Conservation (phyloP, 192 early-diverging fungal genomes). For the Coemansia sp. region DNA sequence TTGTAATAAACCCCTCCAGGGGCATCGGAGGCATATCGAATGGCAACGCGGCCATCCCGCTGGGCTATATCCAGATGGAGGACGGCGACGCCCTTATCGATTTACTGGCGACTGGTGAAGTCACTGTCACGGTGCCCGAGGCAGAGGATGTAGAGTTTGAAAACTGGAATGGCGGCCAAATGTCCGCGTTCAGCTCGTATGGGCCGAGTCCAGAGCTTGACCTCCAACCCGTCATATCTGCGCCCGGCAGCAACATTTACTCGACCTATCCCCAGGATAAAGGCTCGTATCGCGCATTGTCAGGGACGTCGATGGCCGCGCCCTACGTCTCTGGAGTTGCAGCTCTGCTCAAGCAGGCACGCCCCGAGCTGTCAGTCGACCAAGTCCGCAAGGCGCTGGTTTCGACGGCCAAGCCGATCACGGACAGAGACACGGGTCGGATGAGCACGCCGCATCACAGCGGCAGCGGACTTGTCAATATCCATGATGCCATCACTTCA, state of each 20-base stretch:
- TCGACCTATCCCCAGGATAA: conserved; percentile 51
- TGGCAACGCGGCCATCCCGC: conserved; percentile 38
- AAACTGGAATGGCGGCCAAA: conserved; percentile 9
- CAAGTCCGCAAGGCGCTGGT: background rate
- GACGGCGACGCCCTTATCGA: conserved; percentile 34
- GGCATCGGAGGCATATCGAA: conserved; percentile 35
- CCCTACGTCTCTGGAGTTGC: conserved; percentile 63
- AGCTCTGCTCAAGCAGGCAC: conserved; percentile 56
- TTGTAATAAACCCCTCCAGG: conserved; percentile 47
- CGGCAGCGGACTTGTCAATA: no score
- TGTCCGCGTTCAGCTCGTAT: conserved; percentile 57
- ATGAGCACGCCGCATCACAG: no score
- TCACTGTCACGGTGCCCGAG: conserved; percentile 19
- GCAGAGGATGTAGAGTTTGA: conserved; percentile 15
- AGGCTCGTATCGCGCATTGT: conserved; percentile 34
- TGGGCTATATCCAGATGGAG: conserved; percentile 22
- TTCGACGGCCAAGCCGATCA: background rate
- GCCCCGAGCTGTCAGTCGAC: conserved; percentile 9
- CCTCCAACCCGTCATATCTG: conserved; percentile 56
- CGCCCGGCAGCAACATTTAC: conserved; percentile 62
- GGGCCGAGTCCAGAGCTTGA: conserved; percentile 57
- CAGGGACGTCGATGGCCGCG: conserved; percentile 79
- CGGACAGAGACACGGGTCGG: no score
- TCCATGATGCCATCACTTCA: no score
- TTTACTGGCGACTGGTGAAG: background rate